Conservation (phyloP, 306 rosid species). For the Acacia acuminata region DNA sequence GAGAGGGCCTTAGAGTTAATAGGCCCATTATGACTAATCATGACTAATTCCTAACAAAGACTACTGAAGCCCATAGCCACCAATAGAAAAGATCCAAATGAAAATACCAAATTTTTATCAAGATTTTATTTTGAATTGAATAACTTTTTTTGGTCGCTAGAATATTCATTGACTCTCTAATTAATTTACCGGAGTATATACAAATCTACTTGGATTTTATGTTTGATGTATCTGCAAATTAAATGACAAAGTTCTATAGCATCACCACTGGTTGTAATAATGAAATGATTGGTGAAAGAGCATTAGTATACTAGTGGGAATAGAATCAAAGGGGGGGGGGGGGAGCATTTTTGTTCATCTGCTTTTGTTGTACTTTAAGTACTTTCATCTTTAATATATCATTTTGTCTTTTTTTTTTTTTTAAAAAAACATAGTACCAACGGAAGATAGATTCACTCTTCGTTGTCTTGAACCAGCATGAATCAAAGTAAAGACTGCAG, state of each 20-base stretch:
- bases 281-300: constrained; percentile 21
- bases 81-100: background rate
- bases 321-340: background rate
- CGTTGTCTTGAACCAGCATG: background rate
- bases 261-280: background rate
- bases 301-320: constrained; percentile 17
- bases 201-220: background rate
- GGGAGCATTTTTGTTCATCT: no score
- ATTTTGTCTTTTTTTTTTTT: no score
- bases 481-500: background rate
- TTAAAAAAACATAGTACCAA: background rate
- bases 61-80: background rate
- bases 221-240: constrained; percentile 3
- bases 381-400: no score
- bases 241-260: background rate
- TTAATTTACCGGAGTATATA: background rate
- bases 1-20: no score
- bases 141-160: background rate
- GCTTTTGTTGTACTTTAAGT: no score
- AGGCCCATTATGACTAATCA: no score
- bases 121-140: constrained; percentile 5
- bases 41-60: no score
- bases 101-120: background rate
- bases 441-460: constrained; percentile 1
- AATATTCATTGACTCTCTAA: constrained; percentile 11